Percentiles rank a stretch among this genome's conserved stretches.
These are phyloP conservation scores for Tieghemiomyces parasiticus DNA, from an alignment of 192 early-diverging fungal species.

Conservation along the genomic window DNA sequence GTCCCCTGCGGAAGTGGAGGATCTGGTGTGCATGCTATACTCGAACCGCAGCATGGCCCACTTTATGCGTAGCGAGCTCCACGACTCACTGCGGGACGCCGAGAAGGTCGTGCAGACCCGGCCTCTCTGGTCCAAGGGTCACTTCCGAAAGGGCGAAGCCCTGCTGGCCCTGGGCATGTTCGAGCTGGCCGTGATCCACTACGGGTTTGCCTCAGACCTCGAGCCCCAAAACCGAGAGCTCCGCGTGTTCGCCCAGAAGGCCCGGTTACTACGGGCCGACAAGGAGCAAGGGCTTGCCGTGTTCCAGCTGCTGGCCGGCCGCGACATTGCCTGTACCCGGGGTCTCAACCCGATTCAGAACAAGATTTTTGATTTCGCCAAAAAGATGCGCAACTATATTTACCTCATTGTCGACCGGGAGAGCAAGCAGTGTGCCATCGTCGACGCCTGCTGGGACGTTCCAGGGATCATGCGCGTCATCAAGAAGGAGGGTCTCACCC, in stretches of 20 bases:
- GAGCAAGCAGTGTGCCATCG: conserved; percentile 54
- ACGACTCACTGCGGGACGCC: conserved; percentile 21
- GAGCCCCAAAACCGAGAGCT: conserved; percentile 34
- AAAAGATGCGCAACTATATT: conserved; percentile 72
- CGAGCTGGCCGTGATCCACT: conserved; percentile 30
- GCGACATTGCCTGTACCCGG: conserved; percentile 43
- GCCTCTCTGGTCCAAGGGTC: conserved; percentile 33
- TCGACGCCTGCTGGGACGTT: conserved; percentile 93
- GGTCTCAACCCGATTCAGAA: conserved; percentile 55
- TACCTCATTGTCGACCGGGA: conserved; percentile 61
- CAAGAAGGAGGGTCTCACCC: conserved; percentile 36
- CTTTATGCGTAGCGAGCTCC: conserved; percentile 17
- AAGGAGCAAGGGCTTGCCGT: conserved; percentile 40
- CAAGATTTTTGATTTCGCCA: conserved; percentile 59
- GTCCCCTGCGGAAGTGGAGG: conserved; percentile 16
- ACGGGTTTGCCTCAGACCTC: conserved; percentile 25
- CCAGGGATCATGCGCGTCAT: conserved; percentile 58
- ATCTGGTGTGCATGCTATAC: conserved; percentile 18
- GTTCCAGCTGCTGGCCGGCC: conserved; percentile 49
- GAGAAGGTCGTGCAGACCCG: conserved; percentile 18
- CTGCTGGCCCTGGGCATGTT: conserved; percentile 28
- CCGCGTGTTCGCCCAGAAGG: conserved; percentile 30
- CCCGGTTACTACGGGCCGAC: conserved; percentile 39
- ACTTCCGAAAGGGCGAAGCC: conserved; percentile 46
- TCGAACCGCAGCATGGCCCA: conserved; percentile 26